Evolutionary conservation across 164 flowering plant species (phyloP).

Genomic region (Nymphaea colorata): DNA sequence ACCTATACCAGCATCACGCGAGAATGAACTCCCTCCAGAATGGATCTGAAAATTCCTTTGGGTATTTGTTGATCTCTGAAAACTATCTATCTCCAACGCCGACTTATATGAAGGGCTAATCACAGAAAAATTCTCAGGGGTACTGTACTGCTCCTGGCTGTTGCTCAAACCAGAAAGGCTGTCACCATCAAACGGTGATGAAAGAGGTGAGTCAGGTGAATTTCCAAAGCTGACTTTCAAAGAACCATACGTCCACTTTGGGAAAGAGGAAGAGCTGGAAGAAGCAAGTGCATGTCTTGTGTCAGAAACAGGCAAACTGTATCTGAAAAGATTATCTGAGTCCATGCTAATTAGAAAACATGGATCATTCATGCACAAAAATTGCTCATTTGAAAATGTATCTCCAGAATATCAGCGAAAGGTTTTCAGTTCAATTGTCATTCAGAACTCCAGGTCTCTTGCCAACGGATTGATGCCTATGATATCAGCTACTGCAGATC

Average conservation of each 20-base stretch:
- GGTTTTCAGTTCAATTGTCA: too few relatives aligned
- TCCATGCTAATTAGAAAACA: conserved; percentile 32
- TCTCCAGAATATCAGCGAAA: not conserved
- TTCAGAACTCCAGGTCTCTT: too few relatives aligned
- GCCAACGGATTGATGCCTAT: not conserved
- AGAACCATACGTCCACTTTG: conserved; percentile 25
- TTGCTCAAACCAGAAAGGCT: conserved; percentile 29
- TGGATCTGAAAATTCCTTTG: conserved; percentile 6
- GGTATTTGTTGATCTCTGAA: conserved; percentile 12
- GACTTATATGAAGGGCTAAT: conserved; percentile 38
- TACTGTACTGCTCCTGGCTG: conserved; percentile 50
- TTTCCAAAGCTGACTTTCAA: conserved; percentile 33
- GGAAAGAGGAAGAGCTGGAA: conserved; percentile 20
- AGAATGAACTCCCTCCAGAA: conserved; percentile 12
- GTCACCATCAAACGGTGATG: conserved; percentile 41
- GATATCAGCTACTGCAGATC: not conserved
- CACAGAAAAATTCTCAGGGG: conserved; percentile 40
- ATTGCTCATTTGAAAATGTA: not conserved
- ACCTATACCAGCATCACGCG: conserved; percentile 14
- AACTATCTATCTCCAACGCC: conserved; percentile 33
- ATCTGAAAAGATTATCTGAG: conserved; percentile 30
- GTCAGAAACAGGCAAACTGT: conserved; percentile 22
- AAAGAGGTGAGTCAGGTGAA: conserved; percentile 59
- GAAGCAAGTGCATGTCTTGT: conserved; percentile 26
- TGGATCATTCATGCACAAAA: conserved; percentile 4